Evolutionary conservation across 2,329 filamentous ascomycete species (phyloP).

Genomic region (Lasiodiplodia citricola): DNA sequence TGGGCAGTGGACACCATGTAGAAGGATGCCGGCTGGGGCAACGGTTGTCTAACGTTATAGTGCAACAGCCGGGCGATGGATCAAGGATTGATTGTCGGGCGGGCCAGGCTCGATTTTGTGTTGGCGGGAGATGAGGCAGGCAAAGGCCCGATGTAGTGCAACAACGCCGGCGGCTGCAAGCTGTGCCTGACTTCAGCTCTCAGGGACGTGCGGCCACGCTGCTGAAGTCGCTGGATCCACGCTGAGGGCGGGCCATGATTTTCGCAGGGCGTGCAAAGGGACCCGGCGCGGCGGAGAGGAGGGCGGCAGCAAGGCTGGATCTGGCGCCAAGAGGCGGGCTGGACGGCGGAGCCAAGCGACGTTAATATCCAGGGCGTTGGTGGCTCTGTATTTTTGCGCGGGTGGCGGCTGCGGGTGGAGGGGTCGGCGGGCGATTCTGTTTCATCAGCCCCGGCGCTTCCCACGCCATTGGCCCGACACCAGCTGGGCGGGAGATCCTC

Average conservation of each 20-base stretch:
- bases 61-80: slow-evolving; percentile 14
- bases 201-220: neutral
- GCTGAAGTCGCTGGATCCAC: neutral
- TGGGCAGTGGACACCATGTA: neutral
- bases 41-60: slow-evolving; percentile 1
- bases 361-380: slow-evolving; percentile 12
- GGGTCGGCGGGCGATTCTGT: slow-evolving; percentile 4
- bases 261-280: neutral
- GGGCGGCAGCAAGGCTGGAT: neutral
- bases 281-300: neutral
- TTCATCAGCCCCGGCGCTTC: slow-evolving; percentile 12
- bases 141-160: slow-evolving; percentile 20
- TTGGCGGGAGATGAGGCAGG: slow-evolving; percentile 24
- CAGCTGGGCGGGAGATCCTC: neutral
- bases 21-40: neutral
- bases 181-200: slow-evolving; percentile 21
- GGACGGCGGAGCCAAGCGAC: slow-evolving; percentile 1
- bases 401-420: neutral
- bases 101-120: neutral
- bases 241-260: slow-evolving; percentile 1
- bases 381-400: neutral
- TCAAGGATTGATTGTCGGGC: neutral
- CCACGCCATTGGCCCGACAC: neutral
- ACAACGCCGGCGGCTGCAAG: slow-evolving; percentile 17
- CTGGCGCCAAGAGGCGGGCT: neutral